phyloP scores from a whole-genome alignment of 805 yeast genomes.

The Myxozyma melibiosi region DNA sequence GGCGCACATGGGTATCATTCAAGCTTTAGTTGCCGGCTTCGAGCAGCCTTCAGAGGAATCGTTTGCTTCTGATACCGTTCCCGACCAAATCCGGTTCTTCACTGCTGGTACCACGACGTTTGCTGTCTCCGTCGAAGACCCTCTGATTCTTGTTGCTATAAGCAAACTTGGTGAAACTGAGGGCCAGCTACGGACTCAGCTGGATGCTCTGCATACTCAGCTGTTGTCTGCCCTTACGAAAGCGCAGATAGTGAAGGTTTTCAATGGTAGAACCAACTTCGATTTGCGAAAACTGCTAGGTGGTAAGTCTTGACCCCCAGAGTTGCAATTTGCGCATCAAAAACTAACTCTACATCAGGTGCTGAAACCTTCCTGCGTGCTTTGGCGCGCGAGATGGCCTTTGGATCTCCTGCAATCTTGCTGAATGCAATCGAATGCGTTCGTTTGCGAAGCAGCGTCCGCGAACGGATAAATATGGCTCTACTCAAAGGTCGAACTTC shows the following conservation, averaged over 20 bases:
- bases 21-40: conserved; percentile 75
- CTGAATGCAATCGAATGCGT: conserved; percentile 69
- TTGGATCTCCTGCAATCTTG: conserved; percentile 59
- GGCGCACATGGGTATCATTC: conserved; percentile 77
- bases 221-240: conserved; percentile 81
- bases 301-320: conserved; percentile 17
- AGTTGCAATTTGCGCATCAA: background rate
- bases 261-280: conserved; percentile 71
- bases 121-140: conserved; percentile 62
- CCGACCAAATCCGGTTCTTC: conserved; percentile 42
- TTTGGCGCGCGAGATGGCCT: conserved; percentile 56
- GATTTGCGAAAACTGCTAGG: conserved; percentile 78
- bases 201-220: conserved; percentile 74
- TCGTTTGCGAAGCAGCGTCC: conserved; percentile 56
- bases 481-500: conserved; percentile 53
- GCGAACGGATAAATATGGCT: conserved; percentile 60
- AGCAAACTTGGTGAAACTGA: conserved; percentile 44
- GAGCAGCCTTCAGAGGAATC: conserved; percentile 43
- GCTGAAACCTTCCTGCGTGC: conserved; percentile 75
- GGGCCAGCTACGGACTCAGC: conserved; percentile 55
- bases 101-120: conserved; percentile 56
- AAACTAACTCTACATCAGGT: conserved; percentile 39
- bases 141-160: conserved; percentile 73
- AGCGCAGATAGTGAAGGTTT: conserved; percentile 70
- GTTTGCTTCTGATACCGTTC: conserved; percentile 8